These are phyloP conservation scores for Paxillus ammoniavirescens DNA, from an alignment of 768 basidiomycete genomes.

Conservation along the genomic window DNA sequence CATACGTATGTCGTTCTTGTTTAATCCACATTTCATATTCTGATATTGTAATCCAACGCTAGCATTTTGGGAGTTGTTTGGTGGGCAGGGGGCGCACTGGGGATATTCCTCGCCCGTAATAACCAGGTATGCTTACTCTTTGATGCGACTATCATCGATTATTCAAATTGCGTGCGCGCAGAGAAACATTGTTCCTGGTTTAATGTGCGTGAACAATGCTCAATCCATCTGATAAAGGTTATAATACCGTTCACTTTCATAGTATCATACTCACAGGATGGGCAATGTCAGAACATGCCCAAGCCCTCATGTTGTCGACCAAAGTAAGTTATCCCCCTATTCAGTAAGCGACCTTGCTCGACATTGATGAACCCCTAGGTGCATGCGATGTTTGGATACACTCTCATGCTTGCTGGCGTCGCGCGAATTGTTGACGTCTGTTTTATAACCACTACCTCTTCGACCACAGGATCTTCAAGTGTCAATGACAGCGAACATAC, in stretches of 20 bases:
- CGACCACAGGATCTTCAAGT: constrained; percentile 26
- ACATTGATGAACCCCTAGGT: constrained; percentile 44
- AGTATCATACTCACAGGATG: constrained; percentile 91
- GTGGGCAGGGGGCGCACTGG: constrained; percentile 93
- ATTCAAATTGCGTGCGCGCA: constrained; percentile 21
- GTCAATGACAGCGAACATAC: constrained; percentile 71
- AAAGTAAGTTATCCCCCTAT: constrained; percentile 43
- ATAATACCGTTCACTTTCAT: not conserved
- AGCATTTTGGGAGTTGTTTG: constrained; percentile 58
- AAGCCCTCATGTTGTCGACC: constrained; percentile 81
- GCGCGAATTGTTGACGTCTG: constrained; percentile 82
- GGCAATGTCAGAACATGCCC: constrained; percentile 90
- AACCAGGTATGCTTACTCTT: constrained; percentile 53
- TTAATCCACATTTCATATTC: not conserved
- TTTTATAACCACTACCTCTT: constrained; percentile 53
- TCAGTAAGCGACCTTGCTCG: not conserved
- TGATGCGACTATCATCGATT: constrained; percentile 1
- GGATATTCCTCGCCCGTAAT: constrained; percentile 76
- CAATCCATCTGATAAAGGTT: not conserved
- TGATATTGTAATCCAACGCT: not conserved
- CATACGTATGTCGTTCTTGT: constrained; percentile 65
- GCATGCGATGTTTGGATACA: constrained; percentile 81
- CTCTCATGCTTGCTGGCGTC: constrained; percentile 80
- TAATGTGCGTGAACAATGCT: constrained; percentile 57
- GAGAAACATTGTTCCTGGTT: constrained; percentile 76